Evolutionary conservation across 495 filamentous ascomycete genomes (phyloP).

Genomic region (Trichocladium uniseriatum): DNA sequence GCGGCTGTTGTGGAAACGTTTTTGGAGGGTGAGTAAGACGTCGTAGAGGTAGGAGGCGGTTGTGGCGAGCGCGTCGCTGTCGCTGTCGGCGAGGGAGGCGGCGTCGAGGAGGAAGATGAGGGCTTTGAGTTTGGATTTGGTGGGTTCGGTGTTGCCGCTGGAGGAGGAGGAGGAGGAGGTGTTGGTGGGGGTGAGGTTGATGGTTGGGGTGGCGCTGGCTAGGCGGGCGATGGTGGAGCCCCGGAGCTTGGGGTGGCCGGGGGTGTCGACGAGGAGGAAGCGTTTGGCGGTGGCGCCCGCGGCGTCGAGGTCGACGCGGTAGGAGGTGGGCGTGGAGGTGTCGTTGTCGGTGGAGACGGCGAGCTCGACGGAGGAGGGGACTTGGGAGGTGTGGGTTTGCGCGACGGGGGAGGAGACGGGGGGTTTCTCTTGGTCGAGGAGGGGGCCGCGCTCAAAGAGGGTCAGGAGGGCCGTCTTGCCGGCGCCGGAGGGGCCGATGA

Average conservation of each 20-base stretch:
- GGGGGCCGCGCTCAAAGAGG: slow-evolving; percentile 43
- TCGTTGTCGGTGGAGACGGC: slow-evolving; percentile 51
- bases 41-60: slow-evolving; percentile 67
- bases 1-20: slow-evolving; percentile 46
- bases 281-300: slow-evolving; percentile 50
- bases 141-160: slow-evolving; percentile 42
- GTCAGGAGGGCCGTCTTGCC: slow-evolving; percentile 87
- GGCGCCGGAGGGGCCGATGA: slow-evolving; percentile 72
- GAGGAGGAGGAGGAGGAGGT: slow-evolving; percentile 44
- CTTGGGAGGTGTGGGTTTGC: slow-evolving; percentile 63
- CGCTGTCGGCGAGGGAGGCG: slow-evolving; percentile 51
- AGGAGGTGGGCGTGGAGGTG: slow-evolving; percentile 42
- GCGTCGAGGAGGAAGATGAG: slow-evolving; percentile 85
- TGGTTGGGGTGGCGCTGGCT: slow-evolving; percentile 56
- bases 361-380: slow-evolving; percentile 60
- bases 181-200: slow-evolving; percentile 41
- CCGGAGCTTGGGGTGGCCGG: slow-evolving; percentile 90
- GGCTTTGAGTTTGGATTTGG: slow-evolving; percentile 50
- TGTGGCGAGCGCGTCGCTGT: slow-evolving; percentile 33
- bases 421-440: slow-evolving; percentile 4
- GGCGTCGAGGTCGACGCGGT: slow-evolving; percentile 44
- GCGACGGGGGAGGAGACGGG: slow-evolving; percentile 4
- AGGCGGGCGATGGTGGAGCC: slow-evolving; percentile 41
- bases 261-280: slow-evolving; percentile 79
- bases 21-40: slow-evolving; percentile 70